phyloP scores from a whole-genome alignment of 2,329 filamentous ascomycete genomes.

The Fonsecaea pedrosoi region DNA sequence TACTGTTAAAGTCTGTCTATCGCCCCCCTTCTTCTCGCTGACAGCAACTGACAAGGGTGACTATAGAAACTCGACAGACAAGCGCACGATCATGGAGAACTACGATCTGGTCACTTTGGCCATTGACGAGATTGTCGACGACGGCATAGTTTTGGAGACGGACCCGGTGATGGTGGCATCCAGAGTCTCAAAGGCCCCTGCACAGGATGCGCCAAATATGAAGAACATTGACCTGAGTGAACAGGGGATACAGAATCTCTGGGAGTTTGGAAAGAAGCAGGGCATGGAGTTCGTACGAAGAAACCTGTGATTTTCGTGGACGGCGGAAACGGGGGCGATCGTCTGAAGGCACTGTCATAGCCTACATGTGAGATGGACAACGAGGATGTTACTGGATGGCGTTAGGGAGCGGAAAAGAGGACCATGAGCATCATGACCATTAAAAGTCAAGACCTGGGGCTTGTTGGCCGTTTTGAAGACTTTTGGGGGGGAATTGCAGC shows the following conservation, averaged over 20 bases:
- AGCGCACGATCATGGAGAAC: slow-evolving; percentile 97
- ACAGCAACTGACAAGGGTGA: slow-evolving; percentile 17
- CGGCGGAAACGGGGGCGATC: neutral
- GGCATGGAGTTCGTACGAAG: slow-evolving; percentile 89
- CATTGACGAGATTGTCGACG: slow-evolving; percentile 93
- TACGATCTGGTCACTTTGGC: slow-evolving; percentile 94
- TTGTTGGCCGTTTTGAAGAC: neutral
- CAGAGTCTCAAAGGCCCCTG: slow-evolving; percentile 88
- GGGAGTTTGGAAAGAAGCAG: slow-evolving; percentile 91
- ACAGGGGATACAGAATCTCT: slow-evolving; percentile 91
- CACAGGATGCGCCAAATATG: slow-evolving; percentile 84
- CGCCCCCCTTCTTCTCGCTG: slow-evolving; percentile 7
- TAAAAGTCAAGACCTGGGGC: slow-evolving; percentile 4
- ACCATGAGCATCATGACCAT: slow-evolving; percentile 17
- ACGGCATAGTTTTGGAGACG: slow-evolving; percentile 95
- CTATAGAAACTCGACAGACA: slow-evolving; percentile 87
- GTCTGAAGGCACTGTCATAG: neutral
- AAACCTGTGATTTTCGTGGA: slow-evolving; percentile 35
- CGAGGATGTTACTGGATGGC: slow-evolving; percentile 17
- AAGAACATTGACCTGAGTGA: slow-evolving; percentile 95
- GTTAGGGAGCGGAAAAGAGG: slow-evolving; percentile 13
- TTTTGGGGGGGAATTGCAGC: neutral
- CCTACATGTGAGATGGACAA: neutral
- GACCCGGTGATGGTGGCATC: slow-evolving; percentile 93
- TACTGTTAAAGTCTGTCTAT: slow-evolving; percentile 82